A percentile compares a stretch with the other conserved stretches of the same genome.
phyloP scores from a whole-genome alignment of 2,329 filamentous ascomycete species.

The Alternaria triticina region DNA sequence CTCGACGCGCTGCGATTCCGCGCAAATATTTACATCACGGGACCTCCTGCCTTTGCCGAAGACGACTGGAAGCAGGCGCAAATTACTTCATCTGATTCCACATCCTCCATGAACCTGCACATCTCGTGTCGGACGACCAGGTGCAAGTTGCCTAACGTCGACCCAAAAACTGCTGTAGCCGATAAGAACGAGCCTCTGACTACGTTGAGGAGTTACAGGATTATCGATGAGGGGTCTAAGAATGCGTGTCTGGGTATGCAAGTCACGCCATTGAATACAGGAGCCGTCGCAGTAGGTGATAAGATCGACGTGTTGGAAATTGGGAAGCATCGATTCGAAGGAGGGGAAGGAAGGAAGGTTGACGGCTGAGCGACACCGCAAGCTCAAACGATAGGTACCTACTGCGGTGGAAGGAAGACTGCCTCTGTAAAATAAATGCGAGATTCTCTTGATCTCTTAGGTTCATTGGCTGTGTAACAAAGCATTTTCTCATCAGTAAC shows the following conservation, averaged over 20 bases:
- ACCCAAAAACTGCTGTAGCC: constrained; percentile 65
- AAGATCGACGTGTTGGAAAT: constrained; percentile 39
- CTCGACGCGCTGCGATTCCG: constrained; percentile 71
- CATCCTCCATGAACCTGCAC: constrained; percentile 51
- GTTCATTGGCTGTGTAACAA: neutral
- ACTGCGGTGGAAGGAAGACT: neutral
- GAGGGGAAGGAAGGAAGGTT: constrained; percentile 13
- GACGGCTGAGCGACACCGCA: constrained; percentile 3
- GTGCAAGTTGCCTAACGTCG: constrained; percentile 74
- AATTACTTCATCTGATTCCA: constrained; percentile 7
- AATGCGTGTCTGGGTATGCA: constrained; percentile 71
- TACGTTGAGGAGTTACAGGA: constrained; percentile 64
- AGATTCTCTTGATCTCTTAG: neutral
- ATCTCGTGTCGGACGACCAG: constrained; percentile 70
- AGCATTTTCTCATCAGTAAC: neutral
- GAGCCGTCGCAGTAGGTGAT: constrained; percentile 42
- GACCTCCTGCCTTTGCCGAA: constrained; percentile 69
- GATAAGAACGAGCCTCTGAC: constrained; percentile 64
- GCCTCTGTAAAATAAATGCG: neutral
- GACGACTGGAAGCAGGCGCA: constrained; percentile 70
- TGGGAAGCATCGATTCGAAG: constrained; percentile 42
- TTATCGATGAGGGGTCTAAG: constrained; percentile 67
- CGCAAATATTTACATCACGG: constrained; percentile 74
- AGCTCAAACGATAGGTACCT: neutral
- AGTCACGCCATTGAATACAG: constrained; percentile 59